Percentiles rank a stretch among this genome's conserved stretches.
Conservation (phyloP, 768 basidiomycete genomes). For the Fomitopsis pulvina region DNA sequence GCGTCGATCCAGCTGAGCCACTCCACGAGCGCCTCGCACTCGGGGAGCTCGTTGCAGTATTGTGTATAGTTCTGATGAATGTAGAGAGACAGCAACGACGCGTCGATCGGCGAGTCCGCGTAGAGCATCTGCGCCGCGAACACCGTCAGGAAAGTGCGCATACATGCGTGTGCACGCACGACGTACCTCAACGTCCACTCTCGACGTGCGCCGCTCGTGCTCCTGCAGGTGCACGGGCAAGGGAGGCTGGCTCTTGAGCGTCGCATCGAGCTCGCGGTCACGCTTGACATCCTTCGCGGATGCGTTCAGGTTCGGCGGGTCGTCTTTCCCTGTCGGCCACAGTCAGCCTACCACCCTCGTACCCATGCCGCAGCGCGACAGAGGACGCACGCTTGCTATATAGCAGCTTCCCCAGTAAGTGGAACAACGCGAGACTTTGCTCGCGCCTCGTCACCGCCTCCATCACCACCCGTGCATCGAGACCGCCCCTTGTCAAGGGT, state of each 20-base stretch:
- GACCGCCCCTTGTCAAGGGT: slow-evolving; percentile 10
- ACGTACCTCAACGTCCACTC: slow-evolving; percentile 71
- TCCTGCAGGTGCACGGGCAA: slow-evolving; percentile 54
- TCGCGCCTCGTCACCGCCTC: slow-evolving; percentile 80
- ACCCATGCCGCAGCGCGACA: background rate
- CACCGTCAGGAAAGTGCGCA: background rate
- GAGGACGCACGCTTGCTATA: slow-evolving; percentile 83
- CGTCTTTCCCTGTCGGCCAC: slow-evolving; percentile 57
- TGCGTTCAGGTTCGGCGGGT: slow-evolving; percentile 49
- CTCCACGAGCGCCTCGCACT: slow-evolving; percentile 64
- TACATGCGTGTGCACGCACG: background rate
- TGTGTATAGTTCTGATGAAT: slow-evolving; percentile 91
- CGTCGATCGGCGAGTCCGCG: slow-evolving; percentile 85
- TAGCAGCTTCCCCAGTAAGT: slow-evolving; percentile 86
- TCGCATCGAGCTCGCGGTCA: slow-evolving; percentile 50
- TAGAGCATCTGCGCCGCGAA: slow-evolving; percentile 48
- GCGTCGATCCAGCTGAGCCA: slow-evolving; percentile 75
- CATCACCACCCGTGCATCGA: slow-evolving; percentile 35
- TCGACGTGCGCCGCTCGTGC: slow-evolving; percentile 61
- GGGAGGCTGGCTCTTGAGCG: slow-evolving; percentile 45
- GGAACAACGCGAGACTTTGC: slow-evolving; percentile 83
- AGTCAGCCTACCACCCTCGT: slow-evolving; percentile 8
- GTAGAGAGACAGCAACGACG: slow-evolving; percentile 82
- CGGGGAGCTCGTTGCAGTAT: slow-evolving; percentile 73
- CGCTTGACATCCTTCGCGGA: slow-evolving; percentile 57